phyloP scores from a whole-genome alignment of 768 basidiomycete genomes.

The Multifurca ochricompacta region DNA sequence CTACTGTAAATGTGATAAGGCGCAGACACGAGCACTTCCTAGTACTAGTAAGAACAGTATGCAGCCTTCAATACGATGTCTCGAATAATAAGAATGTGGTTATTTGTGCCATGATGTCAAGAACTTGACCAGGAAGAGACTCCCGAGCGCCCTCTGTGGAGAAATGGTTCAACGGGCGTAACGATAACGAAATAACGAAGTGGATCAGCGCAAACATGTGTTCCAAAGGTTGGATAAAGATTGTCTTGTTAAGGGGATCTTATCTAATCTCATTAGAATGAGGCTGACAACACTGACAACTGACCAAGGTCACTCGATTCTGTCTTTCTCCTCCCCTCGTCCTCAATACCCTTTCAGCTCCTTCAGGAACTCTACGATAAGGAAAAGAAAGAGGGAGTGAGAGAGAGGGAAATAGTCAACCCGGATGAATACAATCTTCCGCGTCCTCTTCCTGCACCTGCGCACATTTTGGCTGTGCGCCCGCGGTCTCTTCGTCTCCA shows the following conservation, averaged over 20 bases:
- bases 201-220: background rate
- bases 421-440: constrained; percentile 7
- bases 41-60: too few species aligned
- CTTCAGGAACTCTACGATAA: background rate
- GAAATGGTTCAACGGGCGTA: background rate
- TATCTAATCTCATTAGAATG: too few species aligned
- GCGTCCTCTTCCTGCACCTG: constrained; percentile 5
- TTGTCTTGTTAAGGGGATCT: too few species aligned
- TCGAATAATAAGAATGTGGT: too few species aligned
- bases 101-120: too few species aligned
- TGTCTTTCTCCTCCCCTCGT: too few species aligned
- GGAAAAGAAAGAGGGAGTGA: background rate
- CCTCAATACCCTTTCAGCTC: background rate
- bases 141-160: background rate
- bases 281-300: too few species aligned
- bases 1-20: too few species aligned
- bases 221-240: background rate
- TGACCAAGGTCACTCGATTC: too few species aligned
- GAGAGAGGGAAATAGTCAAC: too few species aligned
- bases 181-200: too few species aligned
- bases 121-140: background rate
- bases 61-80: too few species aligned
- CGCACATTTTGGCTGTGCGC: constrained; percentile 11
- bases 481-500: constrained; percentile 11
- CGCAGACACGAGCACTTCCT: background rate